phyloP scores from a whole-genome alignment of 345 rosid species.

The Brassica cretica region DNA sequence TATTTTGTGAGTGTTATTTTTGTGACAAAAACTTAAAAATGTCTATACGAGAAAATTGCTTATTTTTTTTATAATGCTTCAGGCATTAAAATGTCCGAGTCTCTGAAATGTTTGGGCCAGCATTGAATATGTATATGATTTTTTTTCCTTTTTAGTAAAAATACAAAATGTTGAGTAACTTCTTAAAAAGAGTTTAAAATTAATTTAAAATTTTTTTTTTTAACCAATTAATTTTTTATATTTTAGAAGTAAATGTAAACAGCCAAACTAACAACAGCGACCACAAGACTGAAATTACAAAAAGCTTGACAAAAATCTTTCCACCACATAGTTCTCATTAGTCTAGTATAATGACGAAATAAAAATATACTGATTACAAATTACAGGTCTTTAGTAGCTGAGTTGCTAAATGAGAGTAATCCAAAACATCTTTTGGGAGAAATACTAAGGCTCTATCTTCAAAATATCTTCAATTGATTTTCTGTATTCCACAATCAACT shows the following conservation, averaged over 20 bases:
- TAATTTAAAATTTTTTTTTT: no score
- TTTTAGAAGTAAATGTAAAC: not conserved
- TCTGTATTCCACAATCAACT: conserved; percentile 54
- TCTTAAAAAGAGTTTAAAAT: no score
- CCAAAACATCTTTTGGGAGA: not conserved
- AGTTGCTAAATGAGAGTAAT: not conserved
- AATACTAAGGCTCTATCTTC: conserved; percentile 17
- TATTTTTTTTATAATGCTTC: no score
- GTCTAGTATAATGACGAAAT: not conserved
- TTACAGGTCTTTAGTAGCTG: not conserved
- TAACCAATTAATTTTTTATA: no score
- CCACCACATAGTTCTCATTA: not conserved
- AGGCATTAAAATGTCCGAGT: no score
- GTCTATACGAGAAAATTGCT: no score
- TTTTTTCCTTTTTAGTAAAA: no score
- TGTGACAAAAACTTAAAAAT: no score
- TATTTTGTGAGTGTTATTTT: no score
- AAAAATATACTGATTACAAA: conserved; percentile 2
- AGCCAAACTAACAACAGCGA: not conserved
- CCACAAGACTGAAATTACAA: not conserved
- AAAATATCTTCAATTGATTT: conserved; percentile 56
- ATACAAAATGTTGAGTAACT: no score
- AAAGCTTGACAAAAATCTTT: not conserved
- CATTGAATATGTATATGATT: no score
- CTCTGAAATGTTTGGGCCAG: no score